Evolutionary conservation across 768 basidiomycete species (phyloP).

Genomic region (Cubamyces lactineus): DNA sequence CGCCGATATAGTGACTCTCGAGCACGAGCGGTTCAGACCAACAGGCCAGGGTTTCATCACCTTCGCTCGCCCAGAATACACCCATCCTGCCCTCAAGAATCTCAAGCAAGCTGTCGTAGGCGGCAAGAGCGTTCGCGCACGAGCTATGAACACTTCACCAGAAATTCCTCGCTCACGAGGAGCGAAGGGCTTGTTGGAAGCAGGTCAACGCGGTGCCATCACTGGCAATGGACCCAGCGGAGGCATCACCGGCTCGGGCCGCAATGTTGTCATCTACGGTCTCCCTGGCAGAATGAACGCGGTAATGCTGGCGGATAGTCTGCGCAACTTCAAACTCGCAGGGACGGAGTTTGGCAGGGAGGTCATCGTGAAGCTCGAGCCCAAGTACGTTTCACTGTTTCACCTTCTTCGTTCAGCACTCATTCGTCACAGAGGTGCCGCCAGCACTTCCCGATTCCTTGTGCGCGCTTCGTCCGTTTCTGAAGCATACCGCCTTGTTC

Average conservation of each 20-base stretch:
- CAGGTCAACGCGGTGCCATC: slow-evolving; percentile 41
- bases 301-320: slow-evolving; percentile 41
- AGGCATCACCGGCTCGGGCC: slow-evolving; percentile 51
- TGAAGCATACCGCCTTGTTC: slow-evolving; percentile 72
- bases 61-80: slow-evolving; percentile 49
- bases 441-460: slow-evolving; percentile 49
- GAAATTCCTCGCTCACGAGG: slow-evolving; percentile 39
- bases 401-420: neutral
- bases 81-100: slow-evolving; percentile 43
- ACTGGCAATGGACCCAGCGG: slow-evolving; percentile 53
- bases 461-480: slow-evolving; percentile 58
- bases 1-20: slow-evolving; percentile 50
- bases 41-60: slow-evolving; percentile 62
- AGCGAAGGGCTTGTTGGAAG: slow-evolving; percentile 43
- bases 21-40: slow-evolving; percentile 63
- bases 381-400: slow-evolving; percentile 41
- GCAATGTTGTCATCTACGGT: slow-evolving; percentile 62
- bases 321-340: slow-evolving; percentile 51
- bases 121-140: slow-evolving; percentile 46
- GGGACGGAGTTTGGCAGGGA: slow-evolving; percentile 40
- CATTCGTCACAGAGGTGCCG: neutral
- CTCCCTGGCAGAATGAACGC: slow-evolving; percentile 52
- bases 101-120: slow-evolving; percentile 51
- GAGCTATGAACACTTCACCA: slow-evolving; percentile 33
- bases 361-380: slow-evolving; percentile 52